Evolutionary conservation across 2,329 filamentous ascomycete genomes (phyloP), one percentile per base, ranked within the genome.

Genomic region (Thermothelomyces thermophilus): DNA sequence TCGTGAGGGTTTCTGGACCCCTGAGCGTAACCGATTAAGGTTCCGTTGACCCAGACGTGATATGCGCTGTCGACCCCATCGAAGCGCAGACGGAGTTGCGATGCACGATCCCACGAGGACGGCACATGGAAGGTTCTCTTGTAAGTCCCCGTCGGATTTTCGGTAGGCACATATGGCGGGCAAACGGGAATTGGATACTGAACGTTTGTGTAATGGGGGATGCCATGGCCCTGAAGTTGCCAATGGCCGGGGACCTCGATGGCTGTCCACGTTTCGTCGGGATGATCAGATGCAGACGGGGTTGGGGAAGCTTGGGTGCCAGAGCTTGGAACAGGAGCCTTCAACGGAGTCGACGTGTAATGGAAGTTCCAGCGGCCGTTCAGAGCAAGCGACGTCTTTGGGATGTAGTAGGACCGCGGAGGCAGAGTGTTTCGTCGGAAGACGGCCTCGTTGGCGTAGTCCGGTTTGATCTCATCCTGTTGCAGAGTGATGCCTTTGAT

Each of bases 61-160:
- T 83, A 87, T 0, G 83, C 80, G 58, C 80, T 83, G 58, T 87
- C 84, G 0, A 87, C 83, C 1, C 84, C 84, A 48, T 87, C 84
- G 53, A 87, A 87, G 10, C 84, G 71, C 19, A 87, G 66, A 14
- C 82, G 72, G 16, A 86, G 65, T 54, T 83, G 79, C 5, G 56
- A 61, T 48, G 66, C 61, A 9, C 60, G 60, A 22, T 68, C 66
- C 69, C 74, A 78, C 7, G 67, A 63, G 2, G 64, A 48, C 0
- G 80, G 80, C 3, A 84, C 68, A 1, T 66, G 58, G 57, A 86
- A 84, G 3, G 63, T 67, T 9, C 74, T 74, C 13, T 75, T 68
- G 60, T 86, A 86, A 0, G 75, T 77, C 6, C 83, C 83, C 0
- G 80, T 84, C 3, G 80, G 79, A 48, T 86, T 86, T 43, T 83